phyloP scores from a whole-genome alignment of 805 yeast genomes.

The Wickerhamomyces alni region DNA sequence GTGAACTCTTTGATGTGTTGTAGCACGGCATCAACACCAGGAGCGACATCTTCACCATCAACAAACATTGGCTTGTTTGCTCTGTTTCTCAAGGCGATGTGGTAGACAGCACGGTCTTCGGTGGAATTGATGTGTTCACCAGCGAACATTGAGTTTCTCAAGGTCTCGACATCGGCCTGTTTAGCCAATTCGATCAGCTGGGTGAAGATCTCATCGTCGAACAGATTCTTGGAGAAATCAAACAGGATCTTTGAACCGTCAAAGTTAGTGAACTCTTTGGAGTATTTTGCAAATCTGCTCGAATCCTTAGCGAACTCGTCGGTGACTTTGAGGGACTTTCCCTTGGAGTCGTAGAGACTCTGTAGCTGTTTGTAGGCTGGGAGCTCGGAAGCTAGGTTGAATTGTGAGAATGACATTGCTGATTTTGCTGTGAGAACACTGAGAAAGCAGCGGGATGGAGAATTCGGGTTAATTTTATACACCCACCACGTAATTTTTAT shows the following conservation, averaged over 20 bases:
- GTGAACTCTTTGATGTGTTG: conserved; percentile 97
- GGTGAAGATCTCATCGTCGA: conserved; percentile 74
- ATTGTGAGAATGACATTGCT: conserved; percentile 16
- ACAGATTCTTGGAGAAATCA: conserved; percentile 92
- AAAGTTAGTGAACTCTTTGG: conserved; percentile 73
- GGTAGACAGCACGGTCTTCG: conserved; percentile 95
- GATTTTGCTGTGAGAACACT: background rate
- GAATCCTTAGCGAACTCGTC: conserved; percentile 75
- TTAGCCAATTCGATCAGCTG: conserved; percentile 74
- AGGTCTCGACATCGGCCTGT: conserved; percentile 80
- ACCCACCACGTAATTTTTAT: too few species aligned
- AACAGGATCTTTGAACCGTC: conserved; percentile 87
- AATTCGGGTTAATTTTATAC: background rate
- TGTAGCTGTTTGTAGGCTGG: conserved; percentile 83
- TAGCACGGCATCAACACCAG: conserved; percentile 87
- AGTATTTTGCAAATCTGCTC: conserved; percentile 66
- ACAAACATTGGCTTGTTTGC: conserved; percentile 77
- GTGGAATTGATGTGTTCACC: conserved; percentile 95
- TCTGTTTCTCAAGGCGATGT: conserved; percentile 94
- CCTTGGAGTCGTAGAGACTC: conserved; percentile 58
- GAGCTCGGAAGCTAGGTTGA: conserved; percentile 59
- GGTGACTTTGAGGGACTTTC: conserved; percentile 60
- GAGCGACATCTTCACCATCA: conserved; percentile 84
- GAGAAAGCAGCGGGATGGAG: background rate
- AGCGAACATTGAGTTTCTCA: conserved; percentile 86